Evolutionary conservation across 2,329 filamentous ascomycete species (phyloP), one percentile per base, ranked within the genome.

Genomic region (Xylaria sp.): DNA sequence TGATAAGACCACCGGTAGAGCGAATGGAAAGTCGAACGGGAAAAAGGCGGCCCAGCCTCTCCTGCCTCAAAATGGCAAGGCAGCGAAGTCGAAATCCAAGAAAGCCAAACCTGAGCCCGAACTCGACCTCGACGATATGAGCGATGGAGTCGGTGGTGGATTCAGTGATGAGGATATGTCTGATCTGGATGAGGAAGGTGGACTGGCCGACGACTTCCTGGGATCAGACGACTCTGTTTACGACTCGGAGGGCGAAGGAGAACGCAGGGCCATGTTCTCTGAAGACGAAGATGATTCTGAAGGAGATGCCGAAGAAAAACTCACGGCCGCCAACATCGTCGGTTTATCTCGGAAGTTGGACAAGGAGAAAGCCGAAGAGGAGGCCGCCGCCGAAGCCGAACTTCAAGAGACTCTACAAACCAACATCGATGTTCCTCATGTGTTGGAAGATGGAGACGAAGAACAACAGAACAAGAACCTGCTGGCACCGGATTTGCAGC

Each of bases 321-420:
- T 99, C 73, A 99, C 93, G 60, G 94, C 94, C 1, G 96, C 96
- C 70, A 99, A 99, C 80, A 98, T 99, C 70, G 96, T 91, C 75
- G 96, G 96, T 66, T 83, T 99, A 64, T 94, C 95, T 63, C 87
- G 90, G 74, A 95, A 94, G 79, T 82, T 99, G 65, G 95, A 99
- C 78, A 84, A 88, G 76, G 85, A 96, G 77, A 84, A 87, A 76
- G 91, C 92, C 52, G 86, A 91, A 68, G 93, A 97, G 71, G 93
- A 91, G 20, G 93, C 90, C 28, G 93, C 94, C 70, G 93, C 93
- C 28, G 89, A 94, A 74, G 91, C 91, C 39, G 96, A 99, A 79
- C 82, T 98, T 78, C 89, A 94, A 77, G 93, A 97, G 72, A 90
- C 88, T 52, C 80, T 98, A 79, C 94, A 97, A 82, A 98, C 95